Conservation (phyloP, 169 alveolate species). For the Plasmodium gaboni region DNA sequence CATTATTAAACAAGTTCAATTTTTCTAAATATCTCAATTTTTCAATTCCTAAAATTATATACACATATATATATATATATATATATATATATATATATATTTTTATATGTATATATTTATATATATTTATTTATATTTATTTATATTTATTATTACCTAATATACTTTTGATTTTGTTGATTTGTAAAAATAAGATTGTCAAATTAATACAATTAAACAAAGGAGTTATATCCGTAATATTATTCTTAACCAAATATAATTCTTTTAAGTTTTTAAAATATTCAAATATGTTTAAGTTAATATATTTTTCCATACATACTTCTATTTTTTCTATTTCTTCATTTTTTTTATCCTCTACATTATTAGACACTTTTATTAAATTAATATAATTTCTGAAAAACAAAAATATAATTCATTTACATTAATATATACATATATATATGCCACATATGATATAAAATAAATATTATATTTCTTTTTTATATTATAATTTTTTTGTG, state of each 20-base stretch:
- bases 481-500: background rate
- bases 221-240: slow-evolving; percentile 64
- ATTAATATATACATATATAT: background rate
- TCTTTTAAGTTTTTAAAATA: slow-evolving; percentile 48
- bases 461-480: background rate
- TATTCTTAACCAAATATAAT: slow-evolving; percentile 47
- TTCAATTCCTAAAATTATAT: slow-evolving; percentile 22
- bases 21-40: slow-evolving; percentile 44
- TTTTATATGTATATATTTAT: too few species aligned
- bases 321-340: slow-evolving; percentile 63
- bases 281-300: slow-evolving; percentile 41
- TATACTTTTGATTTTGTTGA: slow-evolving; percentile 35
- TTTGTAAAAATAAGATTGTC: slow-evolving; percentile 47
- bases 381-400: slow-evolving; percentile 10
- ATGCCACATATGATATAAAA: background rate
- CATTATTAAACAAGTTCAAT: slow-evolving; percentile 44
- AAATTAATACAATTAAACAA: slow-evolving; percentile 31
- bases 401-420: background rate
- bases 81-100: too few species aligned
- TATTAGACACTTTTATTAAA: slow-evolving; percentile 39
- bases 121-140: background rate
- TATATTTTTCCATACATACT: slow-evolving; percentile 60
- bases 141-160: slow-evolving; percentile 34
- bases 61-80: too few species aligned
- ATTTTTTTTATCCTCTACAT: slow-evolving; percentile 48